Percentiles rank a stretch among this genome's conserved stretches.
Conservation (phyloP, 2,329 filamentous ascomycete genomes). For the Fusarium sp. region DNA sequence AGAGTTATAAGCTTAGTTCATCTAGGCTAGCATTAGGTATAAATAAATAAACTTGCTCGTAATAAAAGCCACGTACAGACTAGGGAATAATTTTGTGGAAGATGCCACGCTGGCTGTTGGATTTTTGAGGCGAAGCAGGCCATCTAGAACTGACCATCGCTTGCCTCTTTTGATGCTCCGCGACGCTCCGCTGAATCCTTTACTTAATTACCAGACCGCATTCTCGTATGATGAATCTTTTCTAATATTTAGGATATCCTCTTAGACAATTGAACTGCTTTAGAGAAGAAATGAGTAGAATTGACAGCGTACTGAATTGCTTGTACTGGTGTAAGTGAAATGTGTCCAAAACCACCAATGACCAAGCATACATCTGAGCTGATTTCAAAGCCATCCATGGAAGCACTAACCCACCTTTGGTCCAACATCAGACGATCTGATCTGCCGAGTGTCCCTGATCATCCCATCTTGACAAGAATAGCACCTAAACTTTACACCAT, state of each 20-base stretch:
- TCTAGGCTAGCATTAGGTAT: too few relatives aligned
- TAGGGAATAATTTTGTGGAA: constrained; percentile 7
- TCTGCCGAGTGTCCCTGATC: constrained; percentile 13
- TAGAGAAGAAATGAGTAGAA: background rate
- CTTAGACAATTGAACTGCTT: too few relatives aligned
- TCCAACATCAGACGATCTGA: constrained; percentile 31
- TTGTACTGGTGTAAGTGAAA: constrained; percentile 20
- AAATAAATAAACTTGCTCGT: constrained; percentile 3
- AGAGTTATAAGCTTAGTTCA: too few relatives aligned
- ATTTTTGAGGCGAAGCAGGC: constrained; percentile 28
- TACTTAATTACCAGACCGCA: background rate
- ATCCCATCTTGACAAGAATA: background rate
- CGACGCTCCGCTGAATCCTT: background rate
- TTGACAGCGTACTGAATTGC: too few relatives aligned
- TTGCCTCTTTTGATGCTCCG: constrained; percentile 1
- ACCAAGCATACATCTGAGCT: constrained; percentile 26
- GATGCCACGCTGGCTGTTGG: constrained; percentile 45
- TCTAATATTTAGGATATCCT: too few relatives aligned
- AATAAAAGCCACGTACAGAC: constrained; percentile 8
- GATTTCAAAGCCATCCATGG: constrained; percentile 29
- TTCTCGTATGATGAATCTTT: too few relatives aligned
- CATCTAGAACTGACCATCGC: constrained; percentile 22
- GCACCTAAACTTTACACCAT: background rate
- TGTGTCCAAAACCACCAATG: constrained; percentile 33
- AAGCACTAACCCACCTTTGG: constrained; percentile 5